A percentile compares a stretch with the other conserved stretches of the same genome.
Conservation (phyloP, 768 basidiomycete species). For the Rhizopogon roseolus region DNA sequence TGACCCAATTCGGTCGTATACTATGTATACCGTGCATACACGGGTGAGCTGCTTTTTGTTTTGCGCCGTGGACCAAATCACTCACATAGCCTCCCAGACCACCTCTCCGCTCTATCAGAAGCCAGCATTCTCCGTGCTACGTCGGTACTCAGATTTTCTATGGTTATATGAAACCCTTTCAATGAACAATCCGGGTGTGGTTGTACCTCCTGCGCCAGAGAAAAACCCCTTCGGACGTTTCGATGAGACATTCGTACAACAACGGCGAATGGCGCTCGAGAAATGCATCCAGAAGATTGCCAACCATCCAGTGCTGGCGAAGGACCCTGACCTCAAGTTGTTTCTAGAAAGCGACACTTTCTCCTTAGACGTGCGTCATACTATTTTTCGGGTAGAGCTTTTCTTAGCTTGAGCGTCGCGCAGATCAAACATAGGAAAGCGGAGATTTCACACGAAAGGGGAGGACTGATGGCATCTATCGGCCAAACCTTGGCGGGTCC, state of each 20-base stretch:
- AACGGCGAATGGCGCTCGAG: constrained; percentile 78
- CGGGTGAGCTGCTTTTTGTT: constrained; percentile 41
- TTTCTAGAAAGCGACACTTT: constrained; percentile 96
- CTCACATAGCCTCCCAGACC: constrained; percentile 44
- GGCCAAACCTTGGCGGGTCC: constrained; percentile 77
- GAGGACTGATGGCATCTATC: constrained; percentile 80
- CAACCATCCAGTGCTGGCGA: constrained; percentile 84
- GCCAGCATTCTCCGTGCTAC: constrained; percentile 84
- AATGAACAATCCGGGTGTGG: constrained; percentile 91
- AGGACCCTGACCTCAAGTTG: constrained; percentile 81
- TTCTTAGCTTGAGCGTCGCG: not conserved
- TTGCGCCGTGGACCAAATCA: not conserved
- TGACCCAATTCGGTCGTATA: constrained; percentile 90
- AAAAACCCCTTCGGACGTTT: constrained; percentile 94
- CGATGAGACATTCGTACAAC: constrained; percentile 86
- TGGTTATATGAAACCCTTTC: constrained; percentile 92
- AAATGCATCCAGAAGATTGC: constrained; percentile 91
- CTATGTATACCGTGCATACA: constrained; percentile 95
- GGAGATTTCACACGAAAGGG: constrained; percentile 70
- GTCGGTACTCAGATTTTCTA: constrained; percentile 96
- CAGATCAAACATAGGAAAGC: constrained; percentile 88
- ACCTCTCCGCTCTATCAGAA: constrained; percentile 82
- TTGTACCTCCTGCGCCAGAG: constrained; percentile 95
- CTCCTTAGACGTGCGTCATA: constrained; percentile 69
- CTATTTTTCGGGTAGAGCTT: not conserved